These are phyloP conservation scores for Cordyceps fumosorosea DNA, from an alignment of 2,329 filamentous ascomycete species.

Conservation along the genomic window DNA sequence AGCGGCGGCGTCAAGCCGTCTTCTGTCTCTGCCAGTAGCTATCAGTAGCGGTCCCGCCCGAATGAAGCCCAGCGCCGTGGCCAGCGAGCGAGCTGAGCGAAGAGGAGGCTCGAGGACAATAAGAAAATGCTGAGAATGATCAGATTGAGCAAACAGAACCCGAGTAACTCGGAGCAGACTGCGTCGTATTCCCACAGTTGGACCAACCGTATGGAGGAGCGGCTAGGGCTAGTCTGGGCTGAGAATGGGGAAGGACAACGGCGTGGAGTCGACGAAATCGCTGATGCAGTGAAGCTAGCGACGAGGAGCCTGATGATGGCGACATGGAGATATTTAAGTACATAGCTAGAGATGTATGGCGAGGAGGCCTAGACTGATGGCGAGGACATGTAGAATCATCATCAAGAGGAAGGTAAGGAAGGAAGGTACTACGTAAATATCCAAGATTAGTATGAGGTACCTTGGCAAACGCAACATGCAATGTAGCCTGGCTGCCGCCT, in stretches of 20 bases:
- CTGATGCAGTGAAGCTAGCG: background rate
- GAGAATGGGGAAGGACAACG: background rate
- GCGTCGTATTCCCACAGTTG: background rate
- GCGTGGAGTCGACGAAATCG: background rate
- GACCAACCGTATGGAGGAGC: background rate
- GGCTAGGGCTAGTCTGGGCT: background rate
- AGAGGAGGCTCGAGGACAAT: too few relatives aligned
- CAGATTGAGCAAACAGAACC: background rate
- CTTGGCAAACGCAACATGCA: too few relatives aligned
- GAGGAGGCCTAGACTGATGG: background rate
- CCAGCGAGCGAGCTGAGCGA: background rate
- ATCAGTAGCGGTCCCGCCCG: background rate
- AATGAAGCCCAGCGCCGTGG: background rate
- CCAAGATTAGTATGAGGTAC: too few relatives aligned
- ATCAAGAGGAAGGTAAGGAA: too few relatives aligned
- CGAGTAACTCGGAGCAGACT: background rate
- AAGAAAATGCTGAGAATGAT: background rate
- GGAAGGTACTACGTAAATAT: too few relatives aligned
- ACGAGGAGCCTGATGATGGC: background rate
- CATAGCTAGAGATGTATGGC: background rate
- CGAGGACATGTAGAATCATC: too few relatives aligned
- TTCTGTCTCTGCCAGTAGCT: background rate
- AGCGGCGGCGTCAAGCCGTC: background rate
- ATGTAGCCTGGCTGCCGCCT: too few relatives aligned
- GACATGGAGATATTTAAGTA: background rate